Percentiles rank a stretch among this genome's conserved stretches.
These are phyloP conservation scores for Suillus luteus DNA, from an alignment of 768 basidiomycete species.

Conservation along the genomic window DNA sequence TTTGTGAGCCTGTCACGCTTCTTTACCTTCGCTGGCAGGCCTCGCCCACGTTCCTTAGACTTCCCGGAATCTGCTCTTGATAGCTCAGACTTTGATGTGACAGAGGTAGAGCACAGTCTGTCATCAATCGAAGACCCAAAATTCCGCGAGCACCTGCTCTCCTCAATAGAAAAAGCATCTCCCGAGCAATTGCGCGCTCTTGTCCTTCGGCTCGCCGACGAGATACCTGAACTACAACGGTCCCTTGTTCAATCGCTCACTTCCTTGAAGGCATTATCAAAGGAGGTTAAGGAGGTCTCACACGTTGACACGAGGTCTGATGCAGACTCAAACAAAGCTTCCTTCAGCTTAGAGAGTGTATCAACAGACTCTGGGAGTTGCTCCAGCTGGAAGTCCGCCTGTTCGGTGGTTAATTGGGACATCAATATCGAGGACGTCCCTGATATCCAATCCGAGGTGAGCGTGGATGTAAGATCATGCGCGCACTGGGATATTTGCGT, in stretches of 20 bases:
- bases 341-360: not conserved
- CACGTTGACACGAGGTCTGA: not conserved
- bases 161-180: conserved; percentile 1
- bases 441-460: conserved; percentile 4
- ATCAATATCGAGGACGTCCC: conserved; percentile 4
- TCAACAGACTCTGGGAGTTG: conserved; percentile 1
- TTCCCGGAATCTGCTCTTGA: not conserved
- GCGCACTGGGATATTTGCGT: conserved; percentile 49
- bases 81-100: not conserved
- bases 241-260: not conserved
- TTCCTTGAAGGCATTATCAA: not conserved
- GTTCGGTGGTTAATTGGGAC: not conserved
- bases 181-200: conserved; percentile 2
- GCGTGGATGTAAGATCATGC: not conserved
- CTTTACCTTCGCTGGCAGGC: not conserved
- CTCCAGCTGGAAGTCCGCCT: conserved; percentile 3
- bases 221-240: conserved; percentile 3
- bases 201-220: conserved; percentile 3
- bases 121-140: not conserved
- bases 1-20: conserved; percentile 3
- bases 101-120: not conserved
- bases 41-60: not conserved
- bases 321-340: not conserved
- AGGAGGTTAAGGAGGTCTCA: not conserved
- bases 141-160: conserved; percentile 1